Evolutionary conservation across 352 stramenopile species (phyloP).

Genomic region (Salisapilia sapeloensis): DNA sequence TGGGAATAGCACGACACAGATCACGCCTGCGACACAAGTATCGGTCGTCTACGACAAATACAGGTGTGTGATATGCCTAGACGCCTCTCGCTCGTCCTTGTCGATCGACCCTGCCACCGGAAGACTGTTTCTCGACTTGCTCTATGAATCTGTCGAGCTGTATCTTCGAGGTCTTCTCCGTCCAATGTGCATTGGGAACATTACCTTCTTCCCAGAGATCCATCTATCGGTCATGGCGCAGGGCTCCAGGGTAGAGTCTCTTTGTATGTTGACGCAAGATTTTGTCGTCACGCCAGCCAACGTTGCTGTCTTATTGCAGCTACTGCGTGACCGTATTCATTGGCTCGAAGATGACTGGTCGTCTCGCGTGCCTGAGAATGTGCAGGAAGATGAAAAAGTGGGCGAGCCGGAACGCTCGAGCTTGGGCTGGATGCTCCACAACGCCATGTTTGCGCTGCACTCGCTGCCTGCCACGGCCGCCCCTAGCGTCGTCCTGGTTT

Average conservation of each 20-base stretch:
- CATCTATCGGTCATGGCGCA: constrained; percentile 73
- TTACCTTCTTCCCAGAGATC: constrained; percentile 39
- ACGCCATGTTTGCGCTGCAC: constrained; percentile 74
- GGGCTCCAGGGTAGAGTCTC: constrained; percentile 50
- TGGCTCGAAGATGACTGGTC: constrained; percentile 76
- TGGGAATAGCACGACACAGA: constrained; percentile 5
- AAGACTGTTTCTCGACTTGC: constrained; percentile 58
- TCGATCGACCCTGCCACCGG: constrained; percentile 63
- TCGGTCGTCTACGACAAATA: constrained; percentile 58
- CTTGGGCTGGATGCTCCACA: constrained; percentile 70
- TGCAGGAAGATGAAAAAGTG: constrained; percentile 10
- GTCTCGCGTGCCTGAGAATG: constrained; percentile 7
- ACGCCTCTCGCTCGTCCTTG: constrained; percentile 66
- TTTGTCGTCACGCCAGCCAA: constrained; percentile 56
- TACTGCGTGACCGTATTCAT: constrained; percentile 57
- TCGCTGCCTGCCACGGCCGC: constrained; percentile 57
- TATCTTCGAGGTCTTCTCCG: constrained; percentile 53
- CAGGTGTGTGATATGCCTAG: constrained; percentile 67
- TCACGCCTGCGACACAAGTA: constrained; percentile 31
- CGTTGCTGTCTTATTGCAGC: constrained; percentile 25
- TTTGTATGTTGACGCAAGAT: constrained; percentile 69
- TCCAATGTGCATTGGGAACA: constrained; percentile 29
- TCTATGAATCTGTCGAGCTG: constrained; percentile 67
- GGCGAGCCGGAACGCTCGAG: constrained; percentile 21
- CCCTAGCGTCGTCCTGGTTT: constrained; percentile 69